A percentile compares a stretch with the other conserved stretches of the same genome.
Conservation (phyloP, 1,284 basidiomycete genomes). For the Sanghuangporus sanghuang region DNA sequence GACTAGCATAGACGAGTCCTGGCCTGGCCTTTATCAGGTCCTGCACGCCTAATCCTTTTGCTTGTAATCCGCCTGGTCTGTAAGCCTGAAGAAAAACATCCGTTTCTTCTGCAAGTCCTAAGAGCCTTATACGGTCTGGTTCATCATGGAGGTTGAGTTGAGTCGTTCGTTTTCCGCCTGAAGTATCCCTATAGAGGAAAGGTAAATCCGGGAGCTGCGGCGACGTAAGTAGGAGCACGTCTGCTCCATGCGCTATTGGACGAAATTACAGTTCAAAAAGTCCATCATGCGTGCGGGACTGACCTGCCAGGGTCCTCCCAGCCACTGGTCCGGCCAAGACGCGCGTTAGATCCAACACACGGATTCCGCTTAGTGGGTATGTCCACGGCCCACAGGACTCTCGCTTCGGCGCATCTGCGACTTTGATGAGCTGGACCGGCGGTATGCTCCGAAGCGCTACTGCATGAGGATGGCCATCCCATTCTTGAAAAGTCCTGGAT, state of each 20-base stretch:
- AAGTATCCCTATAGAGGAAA: constrained; percentile 53
- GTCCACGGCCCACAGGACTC: constrained; percentile 12
- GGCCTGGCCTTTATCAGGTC: constrained; percentile 38
- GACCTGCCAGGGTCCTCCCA: constrained; percentile 53
- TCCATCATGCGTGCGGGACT: background rate
- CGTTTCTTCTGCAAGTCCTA: constrained; percentile 35
- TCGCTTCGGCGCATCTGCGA: constrained; percentile 44
- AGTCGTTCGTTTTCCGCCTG: constrained; percentile 61
- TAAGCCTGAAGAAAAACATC: constrained; percentile 69
- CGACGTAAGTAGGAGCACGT: constrained; percentile 55
- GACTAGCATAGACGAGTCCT: constrained; percentile 53
- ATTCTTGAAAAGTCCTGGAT: constrained; percentile 44
- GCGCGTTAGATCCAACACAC: constrained; percentile 53
- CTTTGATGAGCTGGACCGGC: constrained; percentile 41
- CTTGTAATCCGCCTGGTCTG: constrained; percentile 47
- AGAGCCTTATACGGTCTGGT: constrained; percentile 32
- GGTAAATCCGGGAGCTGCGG: constrained; percentile 52
- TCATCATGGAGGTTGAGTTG: constrained; percentile 34
- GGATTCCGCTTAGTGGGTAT: constrained; percentile 43
- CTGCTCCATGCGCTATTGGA: constrained; percentile 50
- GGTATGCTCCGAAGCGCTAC: constrained; percentile 32
- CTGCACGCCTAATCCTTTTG: constrained; percentile 45
- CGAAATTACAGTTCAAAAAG: background rate
- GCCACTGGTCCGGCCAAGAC: constrained; percentile 56
- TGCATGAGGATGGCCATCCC: constrained; percentile 48